Percentiles rank a stretch among this genome's conserved stretches.
These are phyloP conservation scores for Rhodotorula diobovata DNA, from an alignment of 768 basidiomycete genomes.

Conservation along the genomic window DNA sequence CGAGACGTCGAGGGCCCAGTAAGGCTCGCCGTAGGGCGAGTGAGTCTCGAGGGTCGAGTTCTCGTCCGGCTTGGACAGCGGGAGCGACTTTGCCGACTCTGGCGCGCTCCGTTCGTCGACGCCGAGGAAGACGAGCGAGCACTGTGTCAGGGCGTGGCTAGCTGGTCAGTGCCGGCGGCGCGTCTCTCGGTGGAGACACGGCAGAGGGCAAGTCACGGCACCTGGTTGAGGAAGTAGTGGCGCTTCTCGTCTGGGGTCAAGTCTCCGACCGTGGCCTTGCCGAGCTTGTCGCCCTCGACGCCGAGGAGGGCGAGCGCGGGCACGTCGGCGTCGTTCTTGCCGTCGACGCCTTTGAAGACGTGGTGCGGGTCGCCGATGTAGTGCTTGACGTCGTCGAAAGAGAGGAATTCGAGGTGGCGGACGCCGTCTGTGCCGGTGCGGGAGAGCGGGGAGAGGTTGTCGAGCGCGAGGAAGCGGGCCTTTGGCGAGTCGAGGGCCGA, in stretches of 20 bases:
- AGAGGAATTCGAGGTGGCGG: slow-evolving; percentile 45
- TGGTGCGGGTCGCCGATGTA: slow-evolving; percentile 60
- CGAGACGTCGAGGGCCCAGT: slow-evolving; percentile 74
- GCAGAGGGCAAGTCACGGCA: background rate
- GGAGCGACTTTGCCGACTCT: slow-evolving; percentile 53
- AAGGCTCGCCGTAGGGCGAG: slow-evolving; percentile 63
- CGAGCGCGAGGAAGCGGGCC: slow-evolving; percentile 67
- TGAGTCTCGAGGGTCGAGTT: slow-evolving; percentile 56
- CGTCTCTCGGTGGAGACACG: too few species aligned
- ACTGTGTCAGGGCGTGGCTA: slow-evolving; percentile 8
- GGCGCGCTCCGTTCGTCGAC: slow-evolving; percentile 57
- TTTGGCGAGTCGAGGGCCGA: slow-evolving; percentile 59
- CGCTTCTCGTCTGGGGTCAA: slow-evolving; percentile 13
- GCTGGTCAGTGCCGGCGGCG: too few species aligned
- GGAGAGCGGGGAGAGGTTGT: slow-evolving; percentile 64
- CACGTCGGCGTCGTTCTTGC: slow-evolving; percentile 65
- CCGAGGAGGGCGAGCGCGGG: slow-evolving; percentile 43
- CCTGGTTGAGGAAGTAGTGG: slow-evolving; percentile 26
- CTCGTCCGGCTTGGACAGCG: slow-evolving; percentile 49
- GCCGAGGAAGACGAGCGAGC: slow-evolving; percentile 69
- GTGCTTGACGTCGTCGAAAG: slow-evolving; percentile 50
- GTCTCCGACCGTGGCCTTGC: slow-evolving; percentile 12
- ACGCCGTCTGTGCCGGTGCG: slow-evolving; percentile 42
- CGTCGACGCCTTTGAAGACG: slow-evolving; percentile 64
- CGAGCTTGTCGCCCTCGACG: slow-evolving; percentile 8